phyloP scores from a whole-genome alignment of 257 asterid genomes.

The Hygrophila difformis region DNA sequence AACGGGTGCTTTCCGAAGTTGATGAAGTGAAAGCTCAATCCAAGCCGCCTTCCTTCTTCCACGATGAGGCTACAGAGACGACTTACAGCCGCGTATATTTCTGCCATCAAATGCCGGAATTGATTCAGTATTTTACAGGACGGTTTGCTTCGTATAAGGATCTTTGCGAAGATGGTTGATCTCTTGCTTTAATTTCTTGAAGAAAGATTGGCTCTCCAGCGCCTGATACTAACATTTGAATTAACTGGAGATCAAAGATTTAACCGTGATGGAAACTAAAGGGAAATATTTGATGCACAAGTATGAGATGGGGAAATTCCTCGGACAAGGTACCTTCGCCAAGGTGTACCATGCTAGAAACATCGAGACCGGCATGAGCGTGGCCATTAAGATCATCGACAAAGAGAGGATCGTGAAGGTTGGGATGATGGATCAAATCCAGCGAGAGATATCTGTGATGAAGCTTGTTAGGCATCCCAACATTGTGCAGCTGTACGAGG shows the following conservation, averaged over 20 bases:
- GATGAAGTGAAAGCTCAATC: slow-evolving; percentile 29
- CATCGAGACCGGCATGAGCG: slow-evolving; percentile 32
- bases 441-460: slow-evolving; percentile 52
- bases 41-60: slow-evolving; percentile 31
- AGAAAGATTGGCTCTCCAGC: no score
- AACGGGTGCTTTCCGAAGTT: slow-evolving; percentile 25
- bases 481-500: slow-evolving; percentile 47
- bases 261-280: no score
- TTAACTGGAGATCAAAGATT: no score
- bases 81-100: neutral
- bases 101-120: slow-evolving; percentile 13
- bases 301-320: slow-evolving; percentile 39
- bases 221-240: no score
- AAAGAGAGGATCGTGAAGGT: slow-evolving; percentile 29
- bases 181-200: slow-evolving; percentile 11
- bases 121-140: slow-evolving; percentile 7
- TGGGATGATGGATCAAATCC: slow-evolving; percentile 46
- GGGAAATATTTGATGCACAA: slow-evolving; percentile 7
- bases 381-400: slow-evolving; percentile 54
- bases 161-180: slow-evolving; percentile 60
- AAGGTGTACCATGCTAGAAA: slow-evolving; percentile 41
- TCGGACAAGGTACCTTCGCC: slow-evolving; percentile 56
- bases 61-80: slow-evolving; percentile 31
- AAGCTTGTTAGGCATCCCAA: slow-evolving; percentile 54
- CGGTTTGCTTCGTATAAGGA: slow-evolving; percentile 29